phyloP scores from a whole-genome alignment of 495 filamentous ascomycete genomes.

The Sphaerosporella brunnea region DNA sequence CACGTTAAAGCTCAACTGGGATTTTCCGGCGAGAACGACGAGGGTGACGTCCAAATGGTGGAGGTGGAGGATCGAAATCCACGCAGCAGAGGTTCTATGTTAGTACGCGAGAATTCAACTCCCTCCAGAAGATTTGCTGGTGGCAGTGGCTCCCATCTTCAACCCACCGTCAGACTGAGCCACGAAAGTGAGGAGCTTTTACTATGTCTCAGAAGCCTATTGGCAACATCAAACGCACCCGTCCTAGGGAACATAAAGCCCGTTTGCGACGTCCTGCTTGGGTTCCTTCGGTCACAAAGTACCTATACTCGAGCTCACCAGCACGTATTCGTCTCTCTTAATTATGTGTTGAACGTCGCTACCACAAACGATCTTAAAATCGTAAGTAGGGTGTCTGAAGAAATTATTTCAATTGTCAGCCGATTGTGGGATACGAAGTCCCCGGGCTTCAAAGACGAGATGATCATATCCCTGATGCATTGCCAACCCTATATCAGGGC shows the following conservation, averaged over 20 bases:
- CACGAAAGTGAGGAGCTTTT: constrained; percentile 39
- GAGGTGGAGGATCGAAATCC: constrained; percentile 6
- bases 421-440: constrained; percentile 56
- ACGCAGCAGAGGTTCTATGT: constrained; percentile 11
- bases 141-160: constrained; percentile 10
- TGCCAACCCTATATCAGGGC: constrained; percentile 41
- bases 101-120: constrained; percentile 18
- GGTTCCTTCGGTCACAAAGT: constrained; percentile 43
- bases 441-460: constrained; percentile 39
- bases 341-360: constrained; percentile 45
- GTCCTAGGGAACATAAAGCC: constrained; percentile 39
- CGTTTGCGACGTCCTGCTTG: constrained; percentile 40
- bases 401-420: constrained; percentile 51
- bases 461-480: constrained; percentile 50
- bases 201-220: constrained; percentile 47
- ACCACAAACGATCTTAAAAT: constrained; percentile 50
- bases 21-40: constrained; percentile 20
- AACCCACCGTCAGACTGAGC: constrained; percentile 21
- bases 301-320: constrained; percentile 46
- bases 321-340: constrained; percentile 55
- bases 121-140: constrained; percentile 26
- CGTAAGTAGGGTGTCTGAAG: constrained; percentile 36
- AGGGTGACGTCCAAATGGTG: constrained; percentile 4
- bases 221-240: constrained; percentile 51
- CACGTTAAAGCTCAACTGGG: constrained; percentile 24